Evolutionary conservation across 441 rosid species (phyloP).

Genomic region (Adansonia gregorii): DNA sequence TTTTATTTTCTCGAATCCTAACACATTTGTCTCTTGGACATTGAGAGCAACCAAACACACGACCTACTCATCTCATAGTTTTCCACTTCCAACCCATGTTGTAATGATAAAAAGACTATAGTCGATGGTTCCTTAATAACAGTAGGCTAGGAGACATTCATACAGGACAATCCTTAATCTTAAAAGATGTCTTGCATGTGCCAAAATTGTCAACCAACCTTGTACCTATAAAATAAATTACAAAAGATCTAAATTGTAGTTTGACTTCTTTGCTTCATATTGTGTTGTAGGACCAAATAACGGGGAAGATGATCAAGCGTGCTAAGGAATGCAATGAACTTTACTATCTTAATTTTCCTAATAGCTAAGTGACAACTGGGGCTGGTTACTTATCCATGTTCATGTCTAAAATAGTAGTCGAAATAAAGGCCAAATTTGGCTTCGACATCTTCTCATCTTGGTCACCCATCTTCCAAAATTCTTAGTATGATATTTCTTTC

Average conservation of each 20-base stretch:
- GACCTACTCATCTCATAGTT: not conserved
- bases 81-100: not conserved
- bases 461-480: too few species aligned
- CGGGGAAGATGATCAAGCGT: not conserved
- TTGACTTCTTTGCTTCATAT: not conserved
- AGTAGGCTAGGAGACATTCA: not conserved
- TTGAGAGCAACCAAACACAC: not conserved
- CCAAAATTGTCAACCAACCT: not conserved
- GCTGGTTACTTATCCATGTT: constrained; percentile 10
- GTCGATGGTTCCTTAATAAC: not conserved
- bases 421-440: not conserved
- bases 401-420: not conserved
- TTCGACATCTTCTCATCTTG: not conserved
- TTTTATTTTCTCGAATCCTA: not conserved
- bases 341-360: not conserved
- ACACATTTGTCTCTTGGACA: constrained; percentile 1
- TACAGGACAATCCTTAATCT: not conserved
- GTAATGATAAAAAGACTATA: not conserved
- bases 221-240: not conserved
- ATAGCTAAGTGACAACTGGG: not conserved
- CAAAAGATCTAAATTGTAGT: constrained; percentile 1
- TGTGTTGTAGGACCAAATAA: not conserved
- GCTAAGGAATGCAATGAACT: not conserved
- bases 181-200: not conserved
- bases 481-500: too few species aligned